A percentile compares a stretch with the other conserved stretches of the same genome.
phyloP scores from a whole-genome alignment of 1,284 basidiomycete genomes.

The Sutorius eximius region DNA sequence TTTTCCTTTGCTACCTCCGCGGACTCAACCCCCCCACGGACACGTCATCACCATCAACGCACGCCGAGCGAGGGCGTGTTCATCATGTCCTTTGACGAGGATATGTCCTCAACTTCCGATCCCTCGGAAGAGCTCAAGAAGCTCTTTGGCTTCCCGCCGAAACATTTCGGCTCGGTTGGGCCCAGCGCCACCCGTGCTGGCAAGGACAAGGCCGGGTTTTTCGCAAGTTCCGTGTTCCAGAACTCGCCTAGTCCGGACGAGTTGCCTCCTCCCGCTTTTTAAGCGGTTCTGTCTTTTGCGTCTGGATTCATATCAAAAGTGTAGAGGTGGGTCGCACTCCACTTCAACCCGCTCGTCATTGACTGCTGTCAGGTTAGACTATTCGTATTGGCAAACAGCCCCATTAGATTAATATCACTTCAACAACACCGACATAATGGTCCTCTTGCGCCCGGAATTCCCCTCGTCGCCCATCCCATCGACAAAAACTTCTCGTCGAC shows the following conservation, averaged over 20 bases:
- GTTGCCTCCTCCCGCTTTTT: slow-evolving; percentile 64
- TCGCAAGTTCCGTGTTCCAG: slow-evolving; percentile 76
- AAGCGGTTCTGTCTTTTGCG: slow-evolving; percentile 31
- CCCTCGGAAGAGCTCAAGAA: slow-evolving; percentile 42
- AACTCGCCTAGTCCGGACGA: slow-evolving; percentile 79
- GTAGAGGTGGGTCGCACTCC: slow-evolving; percentile 39
- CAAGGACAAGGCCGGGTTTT: slow-evolving; percentile 49
- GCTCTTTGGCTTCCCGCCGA: slow-evolving; percentile 34
- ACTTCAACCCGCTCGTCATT: background rate
- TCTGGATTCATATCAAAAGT: slow-evolving; percentile 36
- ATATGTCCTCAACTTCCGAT: slow-evolving; percentile 46
- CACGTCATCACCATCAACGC: slow-evolving; percentile 47
- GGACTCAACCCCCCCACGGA: slow-evolving; percentile 35
- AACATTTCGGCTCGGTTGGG: slow-evolving; percentile 34
- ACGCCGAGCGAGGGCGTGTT: slow-evolving; percentile 68
- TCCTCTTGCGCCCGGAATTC: slow-evolving; percentile 14
- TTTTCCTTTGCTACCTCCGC: slow-evolving; percentile 41
- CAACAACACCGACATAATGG: slow-evolving; percentile 28
- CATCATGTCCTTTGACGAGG: slow-evolving; percentile 68
- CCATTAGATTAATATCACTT: slow-evolving; percentile 39
- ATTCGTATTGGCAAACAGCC: slow-evolving; percentile 29
- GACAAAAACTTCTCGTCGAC: slow-evolving; percentile 11
- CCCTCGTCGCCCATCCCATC: slow-evolving; percentile 4
- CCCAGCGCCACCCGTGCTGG: slow-evolving; percentile 23
- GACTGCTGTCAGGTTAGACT: slow-evolving; percentile 24